phyloP scores from a whole-genome alignment of 116 monocot species.

The Posidonia oceanica region DNA sequence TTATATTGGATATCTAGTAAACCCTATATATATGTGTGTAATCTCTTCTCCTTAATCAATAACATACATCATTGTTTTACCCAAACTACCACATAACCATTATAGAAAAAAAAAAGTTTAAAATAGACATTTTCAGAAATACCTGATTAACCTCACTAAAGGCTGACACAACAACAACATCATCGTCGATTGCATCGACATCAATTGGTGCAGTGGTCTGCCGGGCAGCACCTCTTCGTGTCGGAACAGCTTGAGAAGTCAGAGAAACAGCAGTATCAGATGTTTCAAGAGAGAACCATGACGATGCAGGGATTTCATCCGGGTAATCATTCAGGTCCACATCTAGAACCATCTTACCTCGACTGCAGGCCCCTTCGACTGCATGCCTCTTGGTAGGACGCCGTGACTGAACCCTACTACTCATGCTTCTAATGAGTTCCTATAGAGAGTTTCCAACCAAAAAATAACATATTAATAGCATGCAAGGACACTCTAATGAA shows the following conservation, averaged over 20 bases:
- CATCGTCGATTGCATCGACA: slow-evolving; percentile 20
- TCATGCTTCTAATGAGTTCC: slow-evolving; percentile 4
- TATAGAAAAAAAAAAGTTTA: background rate
- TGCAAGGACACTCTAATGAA: too few species aligned
- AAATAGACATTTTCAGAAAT: background rate
- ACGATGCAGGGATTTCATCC: background rate
- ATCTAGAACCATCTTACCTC: slow-evolving; percentile 7
- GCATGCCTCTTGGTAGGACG: slow-evolving; percentile 6
- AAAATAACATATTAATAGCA: too few species aligned
- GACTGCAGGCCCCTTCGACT: slow-evolving; percentile 1
- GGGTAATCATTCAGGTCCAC: slow-evolving; percentile 14
- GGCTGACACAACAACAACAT: slow-evolving; percentile 11
- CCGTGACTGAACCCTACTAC: slow-evolving; percentile 2
- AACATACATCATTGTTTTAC: too few species aligned
- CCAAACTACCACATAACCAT: too few species aligned
- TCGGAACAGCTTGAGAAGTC: background rate
- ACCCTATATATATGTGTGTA: too few species aligned
- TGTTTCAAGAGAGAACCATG: background rate
- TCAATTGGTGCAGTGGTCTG: slow-evolving; percentile 9
- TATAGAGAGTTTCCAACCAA: too few species aligned
- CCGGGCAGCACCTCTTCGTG: background rate
- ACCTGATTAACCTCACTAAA: slow-evolving; percentile 4
- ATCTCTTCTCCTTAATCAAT: too few species aligned
- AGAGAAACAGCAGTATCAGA: background rate
- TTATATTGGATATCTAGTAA: too few species aligned